A percentile compares a stretch with the other conserved stretches of the same genome.
Evolutionary conservation across 306 rosid species (phyloP).

Genomic region (Hippophae tibetana): DNA sequence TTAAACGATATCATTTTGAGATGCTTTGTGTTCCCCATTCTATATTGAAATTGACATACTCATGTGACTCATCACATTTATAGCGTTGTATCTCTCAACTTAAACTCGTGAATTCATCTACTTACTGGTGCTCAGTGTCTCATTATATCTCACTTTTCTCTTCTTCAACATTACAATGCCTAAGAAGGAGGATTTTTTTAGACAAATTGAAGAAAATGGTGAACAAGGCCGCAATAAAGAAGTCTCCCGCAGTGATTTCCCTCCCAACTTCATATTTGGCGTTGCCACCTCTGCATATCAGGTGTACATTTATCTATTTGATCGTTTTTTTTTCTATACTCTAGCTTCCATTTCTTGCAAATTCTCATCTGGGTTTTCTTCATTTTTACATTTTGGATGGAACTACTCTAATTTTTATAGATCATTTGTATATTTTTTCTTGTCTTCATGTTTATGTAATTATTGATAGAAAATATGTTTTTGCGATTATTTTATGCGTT

Average conservation of each 20-base stretch:
- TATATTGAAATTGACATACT: too few relatives aligned
- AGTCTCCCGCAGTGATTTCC: conserved; percentile 59
- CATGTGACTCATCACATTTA: too few relatives aligned
- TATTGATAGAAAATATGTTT: too few relatives aligned
- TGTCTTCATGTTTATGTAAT: background rate
- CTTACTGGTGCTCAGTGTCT: too few relatives aligned
- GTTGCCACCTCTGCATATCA: conserved; percentile 88
- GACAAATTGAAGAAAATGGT: conserved; percentile 13
- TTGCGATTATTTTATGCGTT: background rate
- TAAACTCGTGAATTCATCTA: too few relatives aligned
- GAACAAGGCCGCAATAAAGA: conserved; percentile 11
- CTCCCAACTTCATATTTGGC: conserved; percentile 72
- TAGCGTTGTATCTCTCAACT: too few relatives aligned
- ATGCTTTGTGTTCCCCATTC: too few relatives aligned
- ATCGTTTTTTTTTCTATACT: too few relatives aligned
- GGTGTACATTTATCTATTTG: conserved; percentile 23
- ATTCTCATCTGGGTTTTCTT: background rate
- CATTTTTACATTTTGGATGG: background rate
- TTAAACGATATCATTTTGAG: too few relatives aligned
- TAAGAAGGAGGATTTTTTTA: conserved; percentile 28
- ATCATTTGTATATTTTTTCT: background rate
- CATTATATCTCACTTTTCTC: too few relatives aligned
- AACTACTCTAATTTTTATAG: background rate
- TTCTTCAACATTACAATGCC: conserved; percentile 25
- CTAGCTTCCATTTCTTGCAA: conserved; percentile 2